phyloP scores from a whole-genome alignment of 768 basidiomycete species.

The Auricularia sp. region DNA sequence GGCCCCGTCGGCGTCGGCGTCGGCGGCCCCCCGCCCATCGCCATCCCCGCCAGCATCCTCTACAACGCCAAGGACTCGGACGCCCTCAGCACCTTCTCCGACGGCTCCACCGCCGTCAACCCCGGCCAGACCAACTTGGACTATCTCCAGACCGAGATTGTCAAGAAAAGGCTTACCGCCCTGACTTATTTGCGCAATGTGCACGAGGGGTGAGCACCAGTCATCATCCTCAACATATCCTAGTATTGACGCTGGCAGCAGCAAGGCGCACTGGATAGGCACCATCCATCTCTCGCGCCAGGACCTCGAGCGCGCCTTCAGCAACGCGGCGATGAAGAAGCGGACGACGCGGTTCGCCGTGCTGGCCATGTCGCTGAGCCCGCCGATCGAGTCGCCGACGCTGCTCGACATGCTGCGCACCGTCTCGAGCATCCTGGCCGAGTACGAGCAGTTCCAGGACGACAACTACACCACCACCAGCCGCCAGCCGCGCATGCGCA shows the following conservation, averaged over 20 bases:
- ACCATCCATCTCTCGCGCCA: slow-evolving; percentile 67
- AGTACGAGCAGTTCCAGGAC: slow-evolving; percentile 72
- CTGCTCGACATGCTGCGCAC: slow-evolving; percentile 73
- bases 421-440: slow-evolving; percentile 56
- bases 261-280: slow-evolving; percentile 80
- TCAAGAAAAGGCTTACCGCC: slow-evolving; percentile 77
- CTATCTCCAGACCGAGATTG: slow-evolving; percentile 56
- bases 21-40: slow-evolving; percentile 5
- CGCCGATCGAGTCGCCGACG: slow-evolving; percentile 60
- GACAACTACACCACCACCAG: slow-evolving; percentile 31
- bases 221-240: too few relatives aligned
- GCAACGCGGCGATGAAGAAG: slow-evolving; percentile 65
- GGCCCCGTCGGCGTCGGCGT: not conserved
- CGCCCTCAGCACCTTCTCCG: not conserved
- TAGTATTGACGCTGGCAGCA: slow-evolving; percentile 16
- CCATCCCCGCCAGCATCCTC: slow-evolving; percentile 1
- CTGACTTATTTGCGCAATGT: slow-evolving; percentile 77
- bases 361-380: slow-evolving; percentile 75
- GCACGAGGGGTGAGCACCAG: slow-evolving; percentile 64
- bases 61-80: not conserved
- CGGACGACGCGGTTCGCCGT: slow-evolving; percentile 74
- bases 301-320: slow-evolving; percentile 69
- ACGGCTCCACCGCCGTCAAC: not conserved
- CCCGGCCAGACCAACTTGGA: slow-evolving; percentile 30
- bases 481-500: slow-evolving; percentile 28